phyloP scores from a whole-genome alignment of 768 basidiomycete species.

The Favolaschia claudopus region DNA sequence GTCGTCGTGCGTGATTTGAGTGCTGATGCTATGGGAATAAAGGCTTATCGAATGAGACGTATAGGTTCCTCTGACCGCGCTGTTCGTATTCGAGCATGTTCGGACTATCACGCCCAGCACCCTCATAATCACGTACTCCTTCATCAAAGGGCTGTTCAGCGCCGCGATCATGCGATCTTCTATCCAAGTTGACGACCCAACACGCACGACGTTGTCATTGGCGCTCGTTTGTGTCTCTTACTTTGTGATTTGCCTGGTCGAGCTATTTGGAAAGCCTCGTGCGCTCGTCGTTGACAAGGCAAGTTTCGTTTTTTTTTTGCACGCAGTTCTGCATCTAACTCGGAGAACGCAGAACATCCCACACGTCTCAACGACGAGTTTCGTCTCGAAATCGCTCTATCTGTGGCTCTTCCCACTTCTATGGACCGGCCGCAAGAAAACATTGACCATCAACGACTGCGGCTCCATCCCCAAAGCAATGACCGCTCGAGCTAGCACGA shows the following conservation, averaged over 20 bases:
- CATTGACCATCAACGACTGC: constrained; percentile 7
- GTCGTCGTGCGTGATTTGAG: background rate
- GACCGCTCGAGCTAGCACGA: background rate
- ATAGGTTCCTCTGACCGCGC: background rate
- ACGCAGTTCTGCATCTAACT: background rate
- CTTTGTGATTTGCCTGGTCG: background rate
- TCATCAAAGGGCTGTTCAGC: background rate
- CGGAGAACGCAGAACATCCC: constrained; percentile 5
- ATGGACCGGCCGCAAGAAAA: constrained; percentile 12
- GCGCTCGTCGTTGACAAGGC: background rate
- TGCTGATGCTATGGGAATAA: background rate
- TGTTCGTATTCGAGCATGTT: background rate
- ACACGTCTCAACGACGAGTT: background rate
- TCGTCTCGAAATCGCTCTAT: constrained; percentile 1
- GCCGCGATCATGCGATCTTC: background rate
- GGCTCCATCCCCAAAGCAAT: background rate
- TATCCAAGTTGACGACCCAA: background rate
- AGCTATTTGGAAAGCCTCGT: background rate
- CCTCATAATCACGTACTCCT: background rate
- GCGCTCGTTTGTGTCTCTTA: background rate
- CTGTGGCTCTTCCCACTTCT: constrained; percentile 13
- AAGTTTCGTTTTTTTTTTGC: background rate
- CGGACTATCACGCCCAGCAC: background rate
- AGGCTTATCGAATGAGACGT: background rate
- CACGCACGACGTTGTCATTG: background rate